A percentile compares a stretch with the other conserved stretches of the same genome.
Conservation (phyloP, 106 monocot genomes). For the Dendrobium officinale region DNA sequence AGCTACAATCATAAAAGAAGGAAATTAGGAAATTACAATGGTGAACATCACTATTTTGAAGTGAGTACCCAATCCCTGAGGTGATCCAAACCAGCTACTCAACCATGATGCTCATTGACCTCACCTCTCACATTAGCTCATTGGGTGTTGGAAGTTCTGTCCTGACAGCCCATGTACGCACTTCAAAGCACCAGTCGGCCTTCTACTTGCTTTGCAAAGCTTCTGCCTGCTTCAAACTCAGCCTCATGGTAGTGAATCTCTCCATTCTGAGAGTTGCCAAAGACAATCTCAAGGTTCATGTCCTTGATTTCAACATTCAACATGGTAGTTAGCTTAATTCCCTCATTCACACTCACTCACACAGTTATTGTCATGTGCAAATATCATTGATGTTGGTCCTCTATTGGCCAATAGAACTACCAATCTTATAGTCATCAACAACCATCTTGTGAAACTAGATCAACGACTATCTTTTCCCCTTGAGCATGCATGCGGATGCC, state of each 20-base stretch:
- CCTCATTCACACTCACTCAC: constrained; percentile 23
- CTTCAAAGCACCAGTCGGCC: constrained; percentile 33
- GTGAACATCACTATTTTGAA: constrained; percentile 24
- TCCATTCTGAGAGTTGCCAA: constrained; percentile 47
- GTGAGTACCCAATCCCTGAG: constrained; percentile 33
- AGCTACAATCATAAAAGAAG: constrained; percentile 46
- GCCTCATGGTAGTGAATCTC: constrained; percentile 42
- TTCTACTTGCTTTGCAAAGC: constrained; percentile 33
- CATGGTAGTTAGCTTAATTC: constrained; percentile 37
- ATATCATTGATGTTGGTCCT: constrained; percentile 18
- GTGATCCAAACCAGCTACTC: constrained; percentile 60
- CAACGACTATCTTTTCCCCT: constrained; percentile 2
- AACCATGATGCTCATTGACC: constrained; percentile 39
- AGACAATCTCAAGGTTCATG: constrained; percentile 33
- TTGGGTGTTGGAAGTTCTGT: background rate
- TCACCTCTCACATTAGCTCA: constrained; percentile 21
- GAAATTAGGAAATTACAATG: constrained; percentile 39
- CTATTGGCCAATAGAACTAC: background rate
- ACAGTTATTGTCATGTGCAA: background rate
- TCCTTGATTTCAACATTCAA: constrained; percentile 68
- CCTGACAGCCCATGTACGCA: constrained; percentile 23
- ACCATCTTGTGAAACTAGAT: constrained; percentile 27
- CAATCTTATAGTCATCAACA: constrained; percentile 21
- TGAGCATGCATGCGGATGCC: too few species aligned
- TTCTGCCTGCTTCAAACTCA: constrained; percentile 56